A percentile compares a stretch with the other conserved stretches of the same genome.
phyloP scores from a whole-genome alignment of 2,329 filamentous ascomycete species.

The Aspergillus oerlinghausenensis region DNA sequence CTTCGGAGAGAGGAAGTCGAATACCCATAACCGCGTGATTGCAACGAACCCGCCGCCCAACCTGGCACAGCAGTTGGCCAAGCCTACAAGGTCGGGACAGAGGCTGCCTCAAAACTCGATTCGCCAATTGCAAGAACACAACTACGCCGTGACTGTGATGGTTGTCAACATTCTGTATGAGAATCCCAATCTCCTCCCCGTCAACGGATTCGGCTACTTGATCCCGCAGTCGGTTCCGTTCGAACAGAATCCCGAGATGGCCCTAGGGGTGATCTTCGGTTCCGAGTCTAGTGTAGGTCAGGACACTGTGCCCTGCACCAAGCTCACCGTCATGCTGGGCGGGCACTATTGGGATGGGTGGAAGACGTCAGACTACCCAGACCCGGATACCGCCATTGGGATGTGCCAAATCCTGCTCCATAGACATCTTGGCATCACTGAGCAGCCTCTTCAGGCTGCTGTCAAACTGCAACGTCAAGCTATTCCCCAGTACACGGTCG shows the following conservation, averaged over 20 bases:
- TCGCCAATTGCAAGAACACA: conserved; percentile 31
- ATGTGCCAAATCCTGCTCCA: conserved; percentile 68
- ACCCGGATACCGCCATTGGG: conserved; percentile 59
- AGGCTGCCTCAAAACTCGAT: conserved; percentile 17
- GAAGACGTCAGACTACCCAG: conserved; percentile 51
- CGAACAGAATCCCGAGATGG: conserved; percentile 73
- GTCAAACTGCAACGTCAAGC: conserved; percentile 64
- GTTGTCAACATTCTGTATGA: conserved; percentile 86
- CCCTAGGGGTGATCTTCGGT: conserved; percentile 90
- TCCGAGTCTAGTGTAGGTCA: conserved; percentile 59
- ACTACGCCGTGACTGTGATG: conserved; percentile 74
- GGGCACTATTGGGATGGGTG: conserved; percentile 83
- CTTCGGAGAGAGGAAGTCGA: conserved; percentile 2
- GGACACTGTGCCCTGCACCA: conserved; percentile 63
- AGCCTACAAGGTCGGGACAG: conserved; percentile 3
- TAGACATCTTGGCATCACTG: conserved; percentile 69
- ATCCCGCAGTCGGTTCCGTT: conserved; percentile 70
- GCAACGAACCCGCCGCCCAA: conserved; percentile 27
- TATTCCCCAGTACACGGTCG: conserved; percentile 85
- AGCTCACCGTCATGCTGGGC: conserved; percentile 90
- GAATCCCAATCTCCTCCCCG: conserved; percentile 58
- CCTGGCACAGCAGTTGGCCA: conserved; percentile 22
- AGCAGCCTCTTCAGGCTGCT: conserved; percentile 56
- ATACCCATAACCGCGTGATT: conserved; percentile 28
- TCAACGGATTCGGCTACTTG: conserved; percentile 82